Base-by-base conservation (phyloP, 1,284 basidiomycete genomes). In the Fomitopsis schrenkii region DNA sequence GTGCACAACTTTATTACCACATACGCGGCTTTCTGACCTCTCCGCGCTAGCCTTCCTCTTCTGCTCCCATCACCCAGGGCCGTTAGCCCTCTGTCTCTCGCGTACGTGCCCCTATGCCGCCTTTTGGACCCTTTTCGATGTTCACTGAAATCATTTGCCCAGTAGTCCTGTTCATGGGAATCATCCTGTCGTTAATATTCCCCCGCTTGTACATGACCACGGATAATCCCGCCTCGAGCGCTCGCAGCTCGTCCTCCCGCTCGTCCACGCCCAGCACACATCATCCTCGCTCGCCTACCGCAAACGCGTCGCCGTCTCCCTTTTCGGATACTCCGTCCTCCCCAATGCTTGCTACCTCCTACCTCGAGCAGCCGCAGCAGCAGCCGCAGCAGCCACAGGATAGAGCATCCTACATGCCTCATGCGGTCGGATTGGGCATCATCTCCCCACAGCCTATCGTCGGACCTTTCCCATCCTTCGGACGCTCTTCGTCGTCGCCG, bases 121-220 rank as follows among this genome's bases (percentile, higher is more conserved):
- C 61, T 57, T 58, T 46, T 22, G 40, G 30, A 40, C 35, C 55
- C 41, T 33, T 35, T 45, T 53, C 48, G 40, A 10, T 50, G 2
- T 12, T 5, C 14, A 8, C 45, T 55, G 44, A 58, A 40, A 59
- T 48, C 48, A 46, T 41, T 40, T 7, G 17, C 33, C 50, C 48
- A 55, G 26, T 30, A 9, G 22, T 41, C 26, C 28, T 38, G 52
- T 73, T 68, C 71, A 73, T 73, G 72, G 72, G 72, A 72, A 73
- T 72, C 68, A 28, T 73, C 62, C 64, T 73, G 54, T 72, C 72
- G n/a, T 64, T 73, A 52, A 65, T 73, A 64, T 73, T 73, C 60
- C 69, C 72, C 61, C 63, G 66, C 58, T 66, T 69, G 65, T 72
- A 69, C 68, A 73, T 73, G 72, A 66, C 65, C 61, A 64, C 70